Evolutionary conservation across 371 early-diverging fungal species (phyloP), one percentile per base, ranked within the genome.

Genomic region (Mucor saturninus): DNA sequence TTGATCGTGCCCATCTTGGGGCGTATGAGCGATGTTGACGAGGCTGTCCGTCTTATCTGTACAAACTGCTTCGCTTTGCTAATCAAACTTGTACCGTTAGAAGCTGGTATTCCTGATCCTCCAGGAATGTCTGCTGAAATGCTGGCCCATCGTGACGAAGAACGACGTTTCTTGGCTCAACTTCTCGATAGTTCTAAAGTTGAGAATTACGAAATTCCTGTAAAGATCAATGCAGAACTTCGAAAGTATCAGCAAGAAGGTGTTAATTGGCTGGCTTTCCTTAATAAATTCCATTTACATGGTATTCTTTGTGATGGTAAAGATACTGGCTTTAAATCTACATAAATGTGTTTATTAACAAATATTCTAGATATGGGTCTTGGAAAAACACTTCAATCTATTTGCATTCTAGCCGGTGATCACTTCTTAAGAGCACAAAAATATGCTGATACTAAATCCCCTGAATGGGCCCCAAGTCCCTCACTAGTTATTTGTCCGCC

Each of bases 341-440:
- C 46, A 14, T n/a, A 38, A 14, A 29, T 35, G 8, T 49, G 0
- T 26, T 46, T 5, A 46, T 62, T 13, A 13, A 42, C 9, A 13
- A 37, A 51, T 58, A 6, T 35, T 35, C 4, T 59, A 87, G 93
- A 98, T 83, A 99, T 99, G 99, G 99, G 99, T 28, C 83, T 92
- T 62, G 99, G 96, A 40, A 99, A 99, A 80, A 99, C 99, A 1
- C 79, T 99, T 11, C 99, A 99, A 76, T 91, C 97, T 9, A 97
- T 99, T 49, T 96, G 97, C 68, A 95, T 96, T 56, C 72, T 99
- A 26, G 94, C 97, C 9, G 89, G 93, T 59, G 95, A 96, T 73
- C 97, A 97, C 61, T 75, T 83, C 65, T 61, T 81, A 40, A 88
- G 96, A 28, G 77, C 80, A 7, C 74, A 83, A 56, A 80, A 84